Conservation (phyloP, 2,329 filamentous ascomycete genomes). For the Phaeosphaeria sp. region DNA sequence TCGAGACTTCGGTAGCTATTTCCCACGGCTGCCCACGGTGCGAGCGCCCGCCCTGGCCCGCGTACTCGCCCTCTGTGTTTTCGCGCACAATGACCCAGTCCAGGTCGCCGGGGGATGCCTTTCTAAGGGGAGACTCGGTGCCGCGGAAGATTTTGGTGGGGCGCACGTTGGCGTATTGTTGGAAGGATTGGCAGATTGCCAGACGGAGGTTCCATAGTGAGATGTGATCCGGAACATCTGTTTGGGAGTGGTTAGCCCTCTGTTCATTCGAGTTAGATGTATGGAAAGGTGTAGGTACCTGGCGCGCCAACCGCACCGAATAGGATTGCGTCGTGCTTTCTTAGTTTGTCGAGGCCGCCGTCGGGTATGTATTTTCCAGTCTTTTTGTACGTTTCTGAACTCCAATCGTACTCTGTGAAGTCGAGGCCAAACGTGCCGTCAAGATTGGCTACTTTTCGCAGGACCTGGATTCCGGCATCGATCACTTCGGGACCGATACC, state of each 20-base stretch:
- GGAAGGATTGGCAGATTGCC: conserved; percentile 62
- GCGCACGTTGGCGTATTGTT: conserved; percentile 64
- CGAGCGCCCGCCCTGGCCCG: conserved; percentile 68
- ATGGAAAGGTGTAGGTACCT: too few relatives aligned
- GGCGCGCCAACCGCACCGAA: conserved; percentile 73
- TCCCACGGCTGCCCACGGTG: conserved; percentile 67
- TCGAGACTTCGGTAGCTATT: conserved; percentile 66
- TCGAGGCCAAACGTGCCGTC: conserved; percentile 65
- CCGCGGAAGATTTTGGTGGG: conserved; percentile 68
- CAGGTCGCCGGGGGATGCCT: conserved; percentile 63
- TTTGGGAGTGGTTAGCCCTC: background rate
- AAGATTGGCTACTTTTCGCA: conserved; percentile 60
- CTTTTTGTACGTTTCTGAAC: conserved; percentile 69
- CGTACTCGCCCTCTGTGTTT: conserved; percentile 72
- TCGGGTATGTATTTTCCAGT: conserved; percentile 70
- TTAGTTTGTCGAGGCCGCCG: conserved; percentile 63
- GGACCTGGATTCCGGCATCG: conserved; percentile 66
- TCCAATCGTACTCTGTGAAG: conserved; percentile 71
- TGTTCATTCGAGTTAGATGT: too few relatives aligned
- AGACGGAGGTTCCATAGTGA: conserved; percentile 64
- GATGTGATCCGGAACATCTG: conserved; percentile 63
- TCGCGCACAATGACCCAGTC: conserved; percentile 73
- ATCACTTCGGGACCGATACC: conserved; percentile 75
- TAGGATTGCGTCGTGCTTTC: conserved; percentile 68
- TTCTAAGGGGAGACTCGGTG: conserved; percentile 63